Percentiles rank a stretch among this genome's conserved stretches.
phyloP scores from a whole-genome alignment of 371 early-diverging fungal species.

The Thermomucor indicae-seudaticae region DNA sequence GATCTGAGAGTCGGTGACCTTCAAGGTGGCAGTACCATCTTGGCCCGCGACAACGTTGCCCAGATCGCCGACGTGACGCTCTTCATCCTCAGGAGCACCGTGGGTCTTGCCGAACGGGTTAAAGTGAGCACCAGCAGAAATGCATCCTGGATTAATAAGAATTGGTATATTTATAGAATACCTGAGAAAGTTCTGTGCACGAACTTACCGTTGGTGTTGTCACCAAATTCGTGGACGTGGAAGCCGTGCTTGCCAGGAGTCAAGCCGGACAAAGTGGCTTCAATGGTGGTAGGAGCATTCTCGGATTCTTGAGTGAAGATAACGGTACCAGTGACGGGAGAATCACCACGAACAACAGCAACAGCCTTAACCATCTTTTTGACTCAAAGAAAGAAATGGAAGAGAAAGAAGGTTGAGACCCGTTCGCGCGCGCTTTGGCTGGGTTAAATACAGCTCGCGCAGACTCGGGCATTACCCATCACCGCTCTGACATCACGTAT shows the following conservation, averaged over 20 bases:
- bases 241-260: constrained; percentile 87
- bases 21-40: constrained; percentile 58
- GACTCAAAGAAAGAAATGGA: constrained; percentile 7
- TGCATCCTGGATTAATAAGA: constrained; percentile 49
- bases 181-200: constrained; percentile 1
- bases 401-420: constrained; percentile 8
- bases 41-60: constrained; percentile 72
- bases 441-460: too few species aligned
- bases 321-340: constrained; percentile 67
- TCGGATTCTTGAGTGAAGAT: constrained; percentile 73
- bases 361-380: constrained; percentile 72
- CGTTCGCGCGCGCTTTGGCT: neutral
- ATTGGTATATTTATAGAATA: neutral
- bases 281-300: constrained; percentile 55
- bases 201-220: constrained; percentile 71
- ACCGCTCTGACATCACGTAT: too few species aligned
- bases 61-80: constrained; percentile 89
- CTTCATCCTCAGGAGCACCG: constrained; percentile 70
- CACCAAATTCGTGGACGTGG: constrained; percentile 87
- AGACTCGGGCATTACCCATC: too few species aligned
- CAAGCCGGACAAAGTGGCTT: constrained; percentile 65
- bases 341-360: constrained; percentile 63
- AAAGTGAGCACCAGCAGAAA: constrained; percentile 82
- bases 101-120: constrained; percentile 80
- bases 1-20: constrained; percentile 60